Percentiles rank a stretch among this genome's conserved stretches.
Conservation (phyloP, 352 stramenopile genomes). For the Pythium aristosporum region DNA sequence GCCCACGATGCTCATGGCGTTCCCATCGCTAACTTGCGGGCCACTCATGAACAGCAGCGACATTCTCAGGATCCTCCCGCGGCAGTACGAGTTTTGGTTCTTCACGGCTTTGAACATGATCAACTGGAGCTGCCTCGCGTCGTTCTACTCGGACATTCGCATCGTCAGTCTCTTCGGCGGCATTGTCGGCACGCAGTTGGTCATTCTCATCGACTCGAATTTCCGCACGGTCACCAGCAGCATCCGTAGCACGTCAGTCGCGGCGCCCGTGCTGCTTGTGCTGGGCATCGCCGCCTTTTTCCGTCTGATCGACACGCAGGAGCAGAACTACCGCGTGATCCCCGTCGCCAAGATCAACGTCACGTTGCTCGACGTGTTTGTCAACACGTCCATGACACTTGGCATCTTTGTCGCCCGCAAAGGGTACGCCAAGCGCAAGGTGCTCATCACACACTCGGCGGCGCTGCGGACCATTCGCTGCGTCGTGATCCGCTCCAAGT, state of each 20-base stretch:
- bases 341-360: slow-evolving; percentile 27
- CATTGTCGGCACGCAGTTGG: slow-evolving; percentile 28
- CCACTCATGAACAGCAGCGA: slow-evolving; percentile 31
- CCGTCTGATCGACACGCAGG: slow-evolving; percentile 29
- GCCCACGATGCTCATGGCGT: slow-evolving; percentile 4
- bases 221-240: slow-evolving; percentile 36
- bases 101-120: slow-evolving; percentile 33
- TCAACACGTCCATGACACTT: slow-evolving; percentile 40
- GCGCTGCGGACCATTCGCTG: too few relatives aligned
- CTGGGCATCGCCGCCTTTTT: slow-evolving; percentile 26
- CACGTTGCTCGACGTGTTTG: slow-evolving; percentile 38
- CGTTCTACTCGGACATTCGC: slow-evolving; percentile 34
- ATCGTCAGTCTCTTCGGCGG: slow-evolving; percentile 27
- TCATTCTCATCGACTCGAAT: slow-evolving; percentile 36
- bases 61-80: slow-evolving; percentile 26
- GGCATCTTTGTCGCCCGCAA: slow-evolving; percentile 36
- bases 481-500: too few relatives aligned
- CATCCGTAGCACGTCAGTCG: slow-evolving; percentile 24
- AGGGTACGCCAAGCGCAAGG: slow-evolving; percentile 33
- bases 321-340: slow-evolving; percentile 22
- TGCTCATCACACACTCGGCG: slow-evolving; percentile 27
- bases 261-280: slow-evolving; percentile 20
- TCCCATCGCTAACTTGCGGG: slow-evolving; percentile 12
- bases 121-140: slow-evolving; percentile 32
- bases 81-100: slow-evolving; percentile 46